phyloP scores from a whole-genome alignment of 2,329 filamentous ascomycete species.

The Pseudonectria buxi region DNA sequence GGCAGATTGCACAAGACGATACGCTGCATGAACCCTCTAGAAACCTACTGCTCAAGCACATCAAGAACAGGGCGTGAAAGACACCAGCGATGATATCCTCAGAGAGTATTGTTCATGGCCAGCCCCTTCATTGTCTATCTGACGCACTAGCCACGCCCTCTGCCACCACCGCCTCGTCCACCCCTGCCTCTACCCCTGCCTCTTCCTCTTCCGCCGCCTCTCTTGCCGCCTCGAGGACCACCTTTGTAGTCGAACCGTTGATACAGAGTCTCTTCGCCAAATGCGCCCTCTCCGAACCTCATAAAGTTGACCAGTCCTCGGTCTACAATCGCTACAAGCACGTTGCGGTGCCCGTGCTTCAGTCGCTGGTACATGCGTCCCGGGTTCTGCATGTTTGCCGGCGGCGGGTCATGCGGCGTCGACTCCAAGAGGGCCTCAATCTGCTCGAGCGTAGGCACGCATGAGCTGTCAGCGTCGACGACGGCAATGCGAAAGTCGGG shows the following conservation, averaged over 20 bases:
- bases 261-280: constrained; percentile 67
- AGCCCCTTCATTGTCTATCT: constrained; percentile 4
- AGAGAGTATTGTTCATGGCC: no score
- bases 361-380: constrained; percentile 65
- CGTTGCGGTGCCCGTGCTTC: constrained; percentile 77
- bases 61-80: not conserved
- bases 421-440: constrained; percentile 65
- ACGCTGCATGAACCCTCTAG: no score
- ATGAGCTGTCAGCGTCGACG: constrained; percentile 64
- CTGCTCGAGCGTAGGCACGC: constrained; percentile 67
- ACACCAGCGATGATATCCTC: not conserved
- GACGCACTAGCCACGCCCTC: constrained; percentile 15
- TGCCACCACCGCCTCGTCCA: constrained; percentile 13
- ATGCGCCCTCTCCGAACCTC: constrained; percentile 70
- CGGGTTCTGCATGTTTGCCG: constrained; percentile 28
- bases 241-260: constrained; percentile 44
- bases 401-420: constrained; percentile 61
- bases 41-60: no score
- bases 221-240: constrained; percentile 32
- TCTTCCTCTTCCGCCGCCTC: constrained; percentile 37
- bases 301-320: constrained; percentile 85
- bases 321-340: constrained; percentile 83
- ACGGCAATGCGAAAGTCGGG: constrained; percentile 85
- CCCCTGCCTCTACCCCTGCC: constrained; percentile 22
- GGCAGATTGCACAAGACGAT: no score